Percentiles rank a stretch among this genome's conserved stretches.
phyloP scores from a whole-genome alignment of 2,329 filamentous ascomycete genomes.

The Furcasterigmium sp. region DNA sequence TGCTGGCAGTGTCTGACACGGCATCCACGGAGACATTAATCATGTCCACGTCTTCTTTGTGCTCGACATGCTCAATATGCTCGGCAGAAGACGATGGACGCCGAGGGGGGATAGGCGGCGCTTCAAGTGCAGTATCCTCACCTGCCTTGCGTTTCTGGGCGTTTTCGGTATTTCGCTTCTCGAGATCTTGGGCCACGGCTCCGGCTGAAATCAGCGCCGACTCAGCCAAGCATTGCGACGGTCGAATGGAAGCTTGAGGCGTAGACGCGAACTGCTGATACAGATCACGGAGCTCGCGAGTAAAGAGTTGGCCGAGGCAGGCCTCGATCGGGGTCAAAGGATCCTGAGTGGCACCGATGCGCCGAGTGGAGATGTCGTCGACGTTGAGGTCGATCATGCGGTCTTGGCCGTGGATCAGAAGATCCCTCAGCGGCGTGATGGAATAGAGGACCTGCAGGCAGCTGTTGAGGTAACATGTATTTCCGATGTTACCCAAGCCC shows the following conservation, averaged over 20 bases:
- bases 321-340: conserved; percentile 48
- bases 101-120: too few species aligned
- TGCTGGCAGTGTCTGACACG: conserved; percentile 36
- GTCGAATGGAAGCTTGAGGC: conserved; percentile 56
- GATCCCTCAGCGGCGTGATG: conserved; percentile 71
- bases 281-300: conserved; percentile 59
- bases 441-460: conserved; percentile 94
- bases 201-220: conserved; percentile 61
- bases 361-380: conserved; percentile 57
- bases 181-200: conserved; percentile 2
- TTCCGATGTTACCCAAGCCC: conserved; percentile 88
- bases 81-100: too few species aligned
- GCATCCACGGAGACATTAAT: conserved; percentile 25
- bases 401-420: conserved; percentile 71
- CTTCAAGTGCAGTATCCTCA: too few species aligned
- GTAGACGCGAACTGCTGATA: conserved; percentile 68
- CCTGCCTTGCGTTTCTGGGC: conserved; percentile 7
- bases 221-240: conserved; percentile 72
- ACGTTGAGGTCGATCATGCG: conserved; percentile 64
- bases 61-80: conserved; percentile 12
- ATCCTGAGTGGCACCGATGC: conserved; percentile 64
- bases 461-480: conserved; percentile 97
- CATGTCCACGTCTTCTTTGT: conserved; percentile 24
- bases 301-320: conserved; percentile 62
- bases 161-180: not conserved